Conservation (phyloP, 306 rosid genomes). For the Prunus mongolica region DNA sequence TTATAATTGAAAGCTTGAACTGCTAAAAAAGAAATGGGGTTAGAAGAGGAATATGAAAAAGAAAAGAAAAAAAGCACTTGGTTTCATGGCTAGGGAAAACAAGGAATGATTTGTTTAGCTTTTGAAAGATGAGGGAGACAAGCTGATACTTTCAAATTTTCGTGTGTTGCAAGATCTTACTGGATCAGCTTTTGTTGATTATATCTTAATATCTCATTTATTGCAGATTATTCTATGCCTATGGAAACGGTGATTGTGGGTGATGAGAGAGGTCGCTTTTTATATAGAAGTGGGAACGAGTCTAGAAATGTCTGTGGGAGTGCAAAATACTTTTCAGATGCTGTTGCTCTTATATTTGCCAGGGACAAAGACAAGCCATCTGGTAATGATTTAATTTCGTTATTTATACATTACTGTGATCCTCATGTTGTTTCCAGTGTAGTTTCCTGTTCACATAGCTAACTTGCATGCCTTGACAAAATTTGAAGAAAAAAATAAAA, state of each 20-base stretch:
- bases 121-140: neutral
- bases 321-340: conserved; percentile 32
- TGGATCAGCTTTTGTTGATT: neutral
- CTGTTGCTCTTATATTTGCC: conserved; percentile 73
- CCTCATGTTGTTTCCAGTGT: neutral
- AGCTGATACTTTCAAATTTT: neutral
- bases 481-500: neutral
- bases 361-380: conserved; percentile 45
- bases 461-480: conserved; percentile 1
- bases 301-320: conserved; percentile 34
- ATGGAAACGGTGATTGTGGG: conserved; percentile 72
- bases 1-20: neutral
- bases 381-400: conserved; percentile 38
- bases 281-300: conserved; percentile 35
- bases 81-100: neutral
- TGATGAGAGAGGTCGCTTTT: conserved; percentile 54
- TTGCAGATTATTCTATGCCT: conserved; percentile 73
- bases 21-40: neutral
- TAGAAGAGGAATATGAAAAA: neutral
- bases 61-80: neutral
- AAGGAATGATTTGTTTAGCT: neutral
- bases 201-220: neutral
- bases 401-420: conserved; percentile 10
- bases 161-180: neutral
- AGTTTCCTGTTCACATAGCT: neutral